phyloP scores from a whole-genome alignment of 2,329 filamentous ascomycete genomes.

The Tolypocladium cylindrosporum region DNA sequence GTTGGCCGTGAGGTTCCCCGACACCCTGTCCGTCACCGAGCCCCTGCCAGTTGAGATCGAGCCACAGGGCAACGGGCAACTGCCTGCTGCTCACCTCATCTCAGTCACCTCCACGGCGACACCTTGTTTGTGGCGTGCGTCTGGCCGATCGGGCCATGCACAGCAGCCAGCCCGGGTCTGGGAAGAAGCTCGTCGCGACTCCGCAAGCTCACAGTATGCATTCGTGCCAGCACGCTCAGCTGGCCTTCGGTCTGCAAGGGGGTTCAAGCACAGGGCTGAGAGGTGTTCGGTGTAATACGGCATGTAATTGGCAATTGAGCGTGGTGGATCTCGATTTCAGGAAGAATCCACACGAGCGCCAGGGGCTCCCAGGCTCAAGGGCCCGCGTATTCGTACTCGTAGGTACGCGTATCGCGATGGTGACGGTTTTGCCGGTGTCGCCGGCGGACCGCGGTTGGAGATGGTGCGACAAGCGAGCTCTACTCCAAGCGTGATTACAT shows the following conservation, averaged over 20 bases:
- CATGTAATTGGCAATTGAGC: background rate
- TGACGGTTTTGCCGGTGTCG: conserved; percentile 6
- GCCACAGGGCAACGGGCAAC: too few relatives aligned
- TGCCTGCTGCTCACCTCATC: background rate
- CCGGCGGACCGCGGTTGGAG: conserved; percentile 5
- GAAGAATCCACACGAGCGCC: background rate
- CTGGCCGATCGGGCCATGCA: background rate
- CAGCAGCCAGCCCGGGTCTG: background rate
- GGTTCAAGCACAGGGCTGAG: background rate
- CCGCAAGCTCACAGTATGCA: too few relatives aligned
- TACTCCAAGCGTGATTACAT: background rate
- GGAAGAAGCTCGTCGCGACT: background rate
- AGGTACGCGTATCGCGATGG: background rate
- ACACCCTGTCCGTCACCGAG: background rate
- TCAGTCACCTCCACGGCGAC: background rate
- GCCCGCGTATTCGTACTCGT: background rate
- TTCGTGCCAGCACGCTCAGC: too few relatives aligned
- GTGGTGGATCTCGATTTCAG: background rate
- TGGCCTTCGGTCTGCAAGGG: background rate
- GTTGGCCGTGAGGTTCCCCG: background rate
- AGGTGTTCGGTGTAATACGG: background rate
- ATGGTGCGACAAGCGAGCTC: background rate
- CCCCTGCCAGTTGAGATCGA: too few relatives aligned
- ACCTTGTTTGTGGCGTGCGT: background rate
- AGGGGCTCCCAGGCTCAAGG: background rate